phyloP scores from a whole-genome alignment of 2,329 filamentous ascomycete genomes.

The Botryotinia narcissicola region DNA sequence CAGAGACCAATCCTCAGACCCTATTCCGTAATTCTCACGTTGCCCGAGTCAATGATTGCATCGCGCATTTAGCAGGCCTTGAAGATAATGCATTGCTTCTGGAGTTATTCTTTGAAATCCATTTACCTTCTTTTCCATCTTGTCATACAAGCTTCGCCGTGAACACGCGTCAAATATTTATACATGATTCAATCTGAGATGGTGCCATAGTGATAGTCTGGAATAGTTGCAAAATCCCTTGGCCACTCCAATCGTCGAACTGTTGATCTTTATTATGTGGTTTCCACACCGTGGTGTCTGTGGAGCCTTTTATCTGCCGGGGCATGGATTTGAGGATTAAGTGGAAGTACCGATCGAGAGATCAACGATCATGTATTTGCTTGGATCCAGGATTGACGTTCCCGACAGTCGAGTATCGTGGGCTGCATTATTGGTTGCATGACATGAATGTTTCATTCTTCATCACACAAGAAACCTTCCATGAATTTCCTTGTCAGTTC shows the following conservation, averaged over 20 bases:
- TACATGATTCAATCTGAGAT: background rate
- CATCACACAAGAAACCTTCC: background rate
- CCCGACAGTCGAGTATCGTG: background rate
- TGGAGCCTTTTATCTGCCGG: background rate
- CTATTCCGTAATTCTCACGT: background rate
- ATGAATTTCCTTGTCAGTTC: background rate
- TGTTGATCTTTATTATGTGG: background rate
- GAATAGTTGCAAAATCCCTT: background rate
- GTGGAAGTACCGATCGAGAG: background rate
- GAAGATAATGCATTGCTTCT: background rate
- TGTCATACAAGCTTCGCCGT: background rate
- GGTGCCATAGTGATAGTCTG: background rate
- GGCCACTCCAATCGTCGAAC: background rate
- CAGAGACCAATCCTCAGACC: background rate
- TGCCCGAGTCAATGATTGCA: background rate
- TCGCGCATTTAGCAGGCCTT: background rate
- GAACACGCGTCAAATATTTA: background rate
- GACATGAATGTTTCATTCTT: background rate
- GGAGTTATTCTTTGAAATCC: background rate
- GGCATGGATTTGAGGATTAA: background rate
- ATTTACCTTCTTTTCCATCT: background rate
- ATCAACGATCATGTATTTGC: background rate
- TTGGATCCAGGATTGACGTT: background rate
- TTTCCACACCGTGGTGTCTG: background rate
- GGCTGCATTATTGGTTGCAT: background rate